A percentile compares a stretch with the other conserved stretches of the same genome.
phyloP scores from a whole-genome alignment of 441 rosid species.

The Eruca vesicaria region DNA sequence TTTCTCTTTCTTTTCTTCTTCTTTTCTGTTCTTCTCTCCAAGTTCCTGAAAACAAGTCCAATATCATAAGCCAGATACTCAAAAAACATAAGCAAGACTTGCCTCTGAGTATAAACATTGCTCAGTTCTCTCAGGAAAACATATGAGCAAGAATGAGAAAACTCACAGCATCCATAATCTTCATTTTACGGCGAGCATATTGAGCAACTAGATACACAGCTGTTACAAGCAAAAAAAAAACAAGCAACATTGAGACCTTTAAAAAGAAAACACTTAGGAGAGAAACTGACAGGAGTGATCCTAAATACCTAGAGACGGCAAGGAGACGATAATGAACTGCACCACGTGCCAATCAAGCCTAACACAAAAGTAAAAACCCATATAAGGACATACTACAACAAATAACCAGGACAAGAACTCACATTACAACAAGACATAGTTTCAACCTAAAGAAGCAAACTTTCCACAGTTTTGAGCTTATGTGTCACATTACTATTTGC shows the following conservation, averaged over 20 bases:
- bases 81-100: background rate
- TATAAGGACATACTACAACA: background rate
- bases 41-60: conserved; percentile 49
- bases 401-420: conserved; percentile 15
- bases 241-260: background rate
- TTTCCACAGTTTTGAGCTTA: background rate
- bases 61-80: background rate
- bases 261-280: conserved; percentile 4
- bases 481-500: background rate
- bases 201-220: conserved; percentile 86
- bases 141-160: background rate
- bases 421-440: background rate
- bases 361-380: conserved; percentile 29
- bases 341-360: conserved; percentile 96
- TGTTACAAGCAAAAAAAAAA: conserved; percentile 38
- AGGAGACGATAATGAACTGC: conserved; percentile 84
- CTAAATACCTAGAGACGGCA: conserved; percentile 83
- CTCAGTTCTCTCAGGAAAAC: background rate
- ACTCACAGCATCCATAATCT: conserved; percentile 78
- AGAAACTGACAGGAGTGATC: conserved; percentile 12
- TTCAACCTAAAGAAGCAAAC: background rate
- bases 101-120: background rate
- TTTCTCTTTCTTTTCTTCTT: conserved; percentile 58
- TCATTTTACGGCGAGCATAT: conserved; percentile 77
- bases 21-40: conserved; percentile 57